These are phyloP conservation scores for Anthoceros angustus DNA, from an alignment of 225 moss, liverwort and hornwort genomes.

Conservation along the genomic window DNA sequence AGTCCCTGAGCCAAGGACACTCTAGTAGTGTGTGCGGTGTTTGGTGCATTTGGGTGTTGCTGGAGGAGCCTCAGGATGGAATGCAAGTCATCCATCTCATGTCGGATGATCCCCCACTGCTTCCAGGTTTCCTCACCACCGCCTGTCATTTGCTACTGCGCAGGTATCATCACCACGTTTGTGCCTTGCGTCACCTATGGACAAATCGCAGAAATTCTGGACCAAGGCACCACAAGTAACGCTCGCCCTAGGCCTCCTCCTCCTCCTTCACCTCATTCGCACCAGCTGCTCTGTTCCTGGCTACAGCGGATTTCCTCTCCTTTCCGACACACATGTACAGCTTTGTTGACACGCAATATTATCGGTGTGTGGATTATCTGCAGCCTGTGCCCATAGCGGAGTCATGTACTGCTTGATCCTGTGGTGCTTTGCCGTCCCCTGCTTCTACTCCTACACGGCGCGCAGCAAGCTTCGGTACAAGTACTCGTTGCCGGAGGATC, in stretches of 20 bases:
- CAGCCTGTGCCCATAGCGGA: conserved; percentile 16
- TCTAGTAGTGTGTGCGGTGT: background rate
- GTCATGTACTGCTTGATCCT: conserved; percentile 10
- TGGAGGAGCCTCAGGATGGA: too few species aligned
- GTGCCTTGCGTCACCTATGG: conserved; percentile 24
- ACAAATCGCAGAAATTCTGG: conserved; percentile 22
- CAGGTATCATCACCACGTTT: conserved; percentile 12
- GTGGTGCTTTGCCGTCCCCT: conserved; percentile 8
- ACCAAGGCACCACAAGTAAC: conserved; percentile 17
- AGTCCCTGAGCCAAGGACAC: background rate
- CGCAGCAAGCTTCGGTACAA: conserved; percentile 17
- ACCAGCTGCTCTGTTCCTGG: background rate
- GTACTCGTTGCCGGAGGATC: conserved; percentile 16
- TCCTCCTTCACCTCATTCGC: background rate
- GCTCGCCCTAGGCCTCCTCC: background rate
- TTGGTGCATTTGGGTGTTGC: background rate
- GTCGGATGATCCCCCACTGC: too few species aligned
- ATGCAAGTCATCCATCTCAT: too few species aligned
- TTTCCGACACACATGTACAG: too few species aligned
- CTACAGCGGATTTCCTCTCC: background rate
- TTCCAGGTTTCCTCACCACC: background rate
- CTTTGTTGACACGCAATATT: background rate
- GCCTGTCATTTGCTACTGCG: background rate
- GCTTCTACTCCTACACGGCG: conserved; percentile 16
- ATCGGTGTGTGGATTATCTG: background rate